A percentile compares a stretch with the other conserved stretches of the same genome.
phyloP scores from a whole-genome alignment of 331 rosid species.

The Spiraea crenata region DNA sequence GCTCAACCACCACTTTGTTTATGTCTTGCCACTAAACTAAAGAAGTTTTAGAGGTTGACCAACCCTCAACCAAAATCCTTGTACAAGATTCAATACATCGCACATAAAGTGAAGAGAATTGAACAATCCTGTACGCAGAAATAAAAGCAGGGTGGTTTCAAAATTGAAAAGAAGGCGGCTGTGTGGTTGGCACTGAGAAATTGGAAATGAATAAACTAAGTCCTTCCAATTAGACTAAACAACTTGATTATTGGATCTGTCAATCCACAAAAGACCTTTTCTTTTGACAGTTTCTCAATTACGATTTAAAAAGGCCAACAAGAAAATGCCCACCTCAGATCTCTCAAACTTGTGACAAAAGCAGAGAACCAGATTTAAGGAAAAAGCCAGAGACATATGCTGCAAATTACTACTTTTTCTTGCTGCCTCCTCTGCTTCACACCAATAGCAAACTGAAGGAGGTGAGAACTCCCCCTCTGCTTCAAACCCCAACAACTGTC shows the following conservation, averaged over 20 bases:
- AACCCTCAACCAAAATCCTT: background rate
- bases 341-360: slow-evolving; percentile 23
- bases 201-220: background rate
- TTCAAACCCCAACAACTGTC: too few species aligned
- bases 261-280: slow-evolving; percentile 5
- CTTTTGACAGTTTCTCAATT: background rate
- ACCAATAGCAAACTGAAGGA: slow-evolving; percentile 17
- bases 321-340: slow-evolving; percentile 20
- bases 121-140: too few species aligned
- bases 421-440: slow-evolving; percentile 3
- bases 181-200: background rate
- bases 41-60: background rate
- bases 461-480: slow-evolving; percentile 15
- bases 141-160: too few species aligned
- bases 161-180: background rate
- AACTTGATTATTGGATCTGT: slow-evolving; percentile 31
- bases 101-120: too few species aligned
- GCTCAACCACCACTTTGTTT: too few species aligned
- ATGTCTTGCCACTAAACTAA: background rate
- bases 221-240: background rate
- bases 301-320: background rate
- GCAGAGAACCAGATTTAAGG: slow-evolving; percentile 22
- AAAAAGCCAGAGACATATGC: slow-evolving; percentile 26
- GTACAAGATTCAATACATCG: too few species aligned
- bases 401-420: slow-evolving; percentile 17